Evolutionary conservation across 2,329 filamentous ascomycete genomes (phyloP), one percentile per base, ranked within the genome.

Genomic region (Claviceps citrina): DNA sequence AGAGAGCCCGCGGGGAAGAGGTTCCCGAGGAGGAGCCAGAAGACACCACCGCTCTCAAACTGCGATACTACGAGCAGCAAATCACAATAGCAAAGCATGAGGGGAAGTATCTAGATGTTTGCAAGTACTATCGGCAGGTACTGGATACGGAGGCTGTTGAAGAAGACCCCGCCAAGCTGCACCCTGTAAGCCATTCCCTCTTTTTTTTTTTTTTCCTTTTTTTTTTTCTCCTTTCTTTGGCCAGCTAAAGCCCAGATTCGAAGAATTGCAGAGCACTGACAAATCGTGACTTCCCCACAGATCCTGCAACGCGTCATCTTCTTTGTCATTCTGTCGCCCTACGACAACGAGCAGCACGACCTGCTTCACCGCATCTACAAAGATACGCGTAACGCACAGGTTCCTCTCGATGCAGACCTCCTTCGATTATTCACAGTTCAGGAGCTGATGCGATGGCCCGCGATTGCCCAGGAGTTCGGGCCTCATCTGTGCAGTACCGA

Each of bases 281-380:
- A 26, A 15, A 10, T 15, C 7, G 19, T 15, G 10, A n/a, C n/a
- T 15, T 18, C 62, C 12, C 12, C 18, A 33, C 26, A 93, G 85
- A 77, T 86, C 15, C 74, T 98, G 32, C 86, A 94, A 66, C 78
- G 91, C 54, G 86, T 96, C 58, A 87, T 96, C 63, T 96, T 93
- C 72, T 98, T 93, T 62, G 78, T 94, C 59, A 91, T 96, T 49
- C 81, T 98, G 38, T 84, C 91, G 7, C 87, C 91, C 7, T 86
- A 96, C 63, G 89, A 98, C 67, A 98, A 98, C 62, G 91, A 98
- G 61, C 91, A 98, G 61, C 91, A 89, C 51, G 91, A 98, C 52
- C 81, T 98, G 41, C 78, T 98, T 45, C 87, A 98, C 65, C 84
- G 91, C 54, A 82, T 98, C 51, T 76, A 86, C 59, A 76, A 79